Conservation (phyloP, 1,284 basidiomycete species). For the Apiotrichum gamsii region DNA sequence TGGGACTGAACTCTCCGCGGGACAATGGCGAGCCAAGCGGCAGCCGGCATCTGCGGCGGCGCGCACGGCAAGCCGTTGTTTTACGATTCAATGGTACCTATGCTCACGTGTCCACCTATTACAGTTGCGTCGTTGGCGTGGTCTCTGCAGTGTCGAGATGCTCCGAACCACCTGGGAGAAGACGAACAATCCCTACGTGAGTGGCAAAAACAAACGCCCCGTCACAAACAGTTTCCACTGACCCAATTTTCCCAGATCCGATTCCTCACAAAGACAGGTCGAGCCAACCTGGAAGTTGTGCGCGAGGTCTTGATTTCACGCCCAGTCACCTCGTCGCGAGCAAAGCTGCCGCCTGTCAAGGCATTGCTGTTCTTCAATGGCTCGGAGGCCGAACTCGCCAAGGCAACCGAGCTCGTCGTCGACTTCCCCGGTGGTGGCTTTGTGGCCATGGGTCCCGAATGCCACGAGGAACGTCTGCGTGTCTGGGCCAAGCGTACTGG, state of each 20-base stretch:
- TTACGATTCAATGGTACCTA: neutral
- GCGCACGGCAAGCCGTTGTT: too few relatives aligned
- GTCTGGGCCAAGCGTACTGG: slow-evolving; percentile 75
- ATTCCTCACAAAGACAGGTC: slow-evolving; percentile 57
- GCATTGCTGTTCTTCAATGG: slow-evolving; percentile 78
- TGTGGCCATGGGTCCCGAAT: slow-evolving; percentile 87
- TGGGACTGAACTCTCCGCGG: too few relatives aligned
- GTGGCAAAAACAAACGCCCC: slow-evolving; percentile 27
- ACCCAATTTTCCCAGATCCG: slow-evolving; percentile 57
- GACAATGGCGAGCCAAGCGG: too few relatives aligned
- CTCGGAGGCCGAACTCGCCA: slow-evolving; percentile 60
- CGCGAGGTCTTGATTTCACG: slow-evolving; percentile 75
- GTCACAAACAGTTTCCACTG: slow-evolving; percentile 1
- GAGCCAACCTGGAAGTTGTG: slow-evolving; percentile 58
- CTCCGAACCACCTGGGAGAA: slow-evolving; percentile 94
- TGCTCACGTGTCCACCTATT: neutral
- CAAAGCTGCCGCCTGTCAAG: slow-evolving; percentile 63
- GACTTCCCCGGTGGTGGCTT: slow-evolving; percentile 96
- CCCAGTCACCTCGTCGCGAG: slow-evolving; percentile 66
- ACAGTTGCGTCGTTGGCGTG: slow-evolving; percentile 84
- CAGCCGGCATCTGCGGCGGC: too few relatives aligned
- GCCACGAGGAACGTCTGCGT: slow-evolving; percentile 90
- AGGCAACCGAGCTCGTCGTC: slow-evolving; percentile 71
- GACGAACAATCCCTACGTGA: slow-evolving; percentile 82
- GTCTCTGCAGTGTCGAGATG: slow-evolving; percentile 93